phyloP scores from a whole-genome alignment of 2,329 filamentous ascomycete species.

The Exserohilum rostratum region DNA sequence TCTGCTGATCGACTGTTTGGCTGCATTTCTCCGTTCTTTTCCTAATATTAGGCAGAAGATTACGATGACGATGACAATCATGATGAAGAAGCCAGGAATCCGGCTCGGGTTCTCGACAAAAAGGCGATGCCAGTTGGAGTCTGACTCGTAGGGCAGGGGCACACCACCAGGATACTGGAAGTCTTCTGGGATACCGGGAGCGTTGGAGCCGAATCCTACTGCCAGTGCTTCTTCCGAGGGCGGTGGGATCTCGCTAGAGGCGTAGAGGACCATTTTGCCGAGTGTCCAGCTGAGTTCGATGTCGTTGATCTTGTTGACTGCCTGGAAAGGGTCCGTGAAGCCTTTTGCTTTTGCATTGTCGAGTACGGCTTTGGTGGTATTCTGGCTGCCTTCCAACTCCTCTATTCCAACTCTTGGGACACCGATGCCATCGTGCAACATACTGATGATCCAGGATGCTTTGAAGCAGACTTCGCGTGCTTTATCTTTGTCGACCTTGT shows the following conservation, averaged over 20 bases:
- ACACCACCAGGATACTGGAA: constrained; percentile 78
- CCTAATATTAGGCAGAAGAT: constrained; percentile 77
- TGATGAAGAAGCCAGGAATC: constrained; percentile 75
- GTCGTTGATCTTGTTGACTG: constrained; percentile 88
- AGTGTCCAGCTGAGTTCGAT: constrained; percentile 97
- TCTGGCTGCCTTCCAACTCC: constrained; percentile 61
- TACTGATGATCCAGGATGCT: constrained; percentile 95
- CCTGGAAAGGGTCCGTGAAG: constrained; percentile 85
- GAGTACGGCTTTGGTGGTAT: constrained; percentile 73
- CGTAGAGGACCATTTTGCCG: constrained; percentile 95
- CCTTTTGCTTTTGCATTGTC: constrained; percentile 74
- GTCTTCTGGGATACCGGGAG: constrained; percentile 69
- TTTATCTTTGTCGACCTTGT: constrained; percentile 74
- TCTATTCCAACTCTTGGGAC: constrained; percentile 86
- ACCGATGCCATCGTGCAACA: constrained; percentile 94
- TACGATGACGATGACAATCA: constrained; percentile 74
- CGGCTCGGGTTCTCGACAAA: constrained; percentile 70
- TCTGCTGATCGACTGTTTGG: constrained; percentile 64
- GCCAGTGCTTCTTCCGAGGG: constrained; percentile 66
- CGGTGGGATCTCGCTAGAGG: constrained; percentile 82
- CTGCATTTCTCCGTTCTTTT: constrained; percentile 69
- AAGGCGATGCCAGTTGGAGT: constrained; percentile 62
- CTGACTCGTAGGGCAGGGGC: constrained; percentile 57
- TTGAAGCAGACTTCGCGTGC: constrained; percentile 95
- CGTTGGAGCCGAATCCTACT: constrained; percentile 92